Evolutionary conservation across 176 grass and related monocot species (phyloP).

Genomic region (Rhipidocladum racemiflorum): DNA sequence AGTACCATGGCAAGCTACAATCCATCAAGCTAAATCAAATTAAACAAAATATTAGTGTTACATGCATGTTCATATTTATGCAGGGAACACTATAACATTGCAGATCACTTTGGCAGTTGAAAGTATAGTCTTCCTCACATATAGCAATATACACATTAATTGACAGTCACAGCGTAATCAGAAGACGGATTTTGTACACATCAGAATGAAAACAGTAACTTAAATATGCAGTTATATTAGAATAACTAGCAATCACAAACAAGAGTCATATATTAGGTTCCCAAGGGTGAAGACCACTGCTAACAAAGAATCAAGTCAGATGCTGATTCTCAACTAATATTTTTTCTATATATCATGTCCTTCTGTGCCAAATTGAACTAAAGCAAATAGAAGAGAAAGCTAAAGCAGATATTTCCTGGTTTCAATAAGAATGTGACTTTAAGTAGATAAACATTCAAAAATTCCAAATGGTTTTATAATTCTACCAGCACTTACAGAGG

Average conservation of each 20-base stretch:
- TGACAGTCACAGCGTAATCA: neutral
- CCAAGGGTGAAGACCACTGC: neutral
- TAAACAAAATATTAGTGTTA: neutral
- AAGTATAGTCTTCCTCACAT: neutral
- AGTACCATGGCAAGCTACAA: conserved; percentile 16
- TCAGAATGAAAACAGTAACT: neutral
- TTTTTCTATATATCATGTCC: neutral
- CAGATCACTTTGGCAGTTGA: neutral
- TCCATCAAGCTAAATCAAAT: neutral
- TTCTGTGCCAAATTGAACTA: neutral
- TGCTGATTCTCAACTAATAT: neutral
- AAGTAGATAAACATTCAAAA: neutral
- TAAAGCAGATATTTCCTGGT: neutral
- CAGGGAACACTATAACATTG: neutral
- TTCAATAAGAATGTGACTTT: neutral
- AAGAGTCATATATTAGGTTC: neutral
- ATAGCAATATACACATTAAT: neutral
- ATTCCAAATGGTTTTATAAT: neutral
- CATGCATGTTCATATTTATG: neutral
- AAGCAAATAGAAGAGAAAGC: conserved; percentile 1
- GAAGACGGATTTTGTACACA: neutral
- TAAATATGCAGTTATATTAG: neutral
- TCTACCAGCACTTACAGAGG: neutral
- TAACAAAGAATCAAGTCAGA: neutral
- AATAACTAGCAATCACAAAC: neutral